Percentiles rank a stretch among this genome's conserved stretches.
Conservation (phyloP, 2,329 filamentous ascomycete genomes). For the Trichophyton equinum region DNA sequence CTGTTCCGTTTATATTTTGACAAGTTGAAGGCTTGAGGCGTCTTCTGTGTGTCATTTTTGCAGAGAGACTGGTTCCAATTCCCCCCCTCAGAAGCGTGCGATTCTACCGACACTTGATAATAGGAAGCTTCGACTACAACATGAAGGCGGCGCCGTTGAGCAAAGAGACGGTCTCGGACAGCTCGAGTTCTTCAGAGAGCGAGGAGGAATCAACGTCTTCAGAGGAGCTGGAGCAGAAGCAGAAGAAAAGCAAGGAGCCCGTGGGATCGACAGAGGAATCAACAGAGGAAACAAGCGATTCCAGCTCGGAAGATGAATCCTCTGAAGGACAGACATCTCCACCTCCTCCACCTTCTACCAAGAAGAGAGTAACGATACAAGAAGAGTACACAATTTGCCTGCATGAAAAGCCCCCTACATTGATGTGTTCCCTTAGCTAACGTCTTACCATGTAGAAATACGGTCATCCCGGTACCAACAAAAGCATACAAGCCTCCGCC, state of each 20-base stretch:
- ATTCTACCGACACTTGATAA: neutral
- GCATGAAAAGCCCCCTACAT: neutral
- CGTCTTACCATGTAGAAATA: neutral
- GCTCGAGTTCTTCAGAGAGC: slow-evolving; percentile 11
- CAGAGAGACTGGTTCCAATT: neutral
- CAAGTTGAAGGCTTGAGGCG: neutral
- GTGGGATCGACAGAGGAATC: slow-evolving; percentile 5
- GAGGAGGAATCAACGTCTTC: neutral
- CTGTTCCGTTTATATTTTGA: neutral
- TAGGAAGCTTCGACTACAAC: neutral
- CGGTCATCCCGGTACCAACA: slow-evolving; percentile 15
- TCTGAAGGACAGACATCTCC: neutral
- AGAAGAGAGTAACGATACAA: slow-evolving; percentile 10
- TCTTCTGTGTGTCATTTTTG: neutral
- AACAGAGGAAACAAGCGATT: slow-evolving; percentile 2
- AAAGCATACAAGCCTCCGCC: slow-evolving; percentile 31
- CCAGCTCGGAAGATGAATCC: slow-evolving; percentile 6
- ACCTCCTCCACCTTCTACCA: neutral
- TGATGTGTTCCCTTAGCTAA: neutral
- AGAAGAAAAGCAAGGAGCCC: neutral
- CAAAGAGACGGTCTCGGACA: slow-evolving; percentile 15
- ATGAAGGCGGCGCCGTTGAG: slow-evolving; percentile 13
- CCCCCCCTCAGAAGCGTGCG: neutral
- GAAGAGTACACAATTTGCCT: slow-evolving; percentile 5
- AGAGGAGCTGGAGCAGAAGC: neutral